These are phyloP conservation scores for Penicillium sp. DNA, from an alignment of 2,329 filamentous ascomycete genomes.

Conservation along the genomic window DNA sequence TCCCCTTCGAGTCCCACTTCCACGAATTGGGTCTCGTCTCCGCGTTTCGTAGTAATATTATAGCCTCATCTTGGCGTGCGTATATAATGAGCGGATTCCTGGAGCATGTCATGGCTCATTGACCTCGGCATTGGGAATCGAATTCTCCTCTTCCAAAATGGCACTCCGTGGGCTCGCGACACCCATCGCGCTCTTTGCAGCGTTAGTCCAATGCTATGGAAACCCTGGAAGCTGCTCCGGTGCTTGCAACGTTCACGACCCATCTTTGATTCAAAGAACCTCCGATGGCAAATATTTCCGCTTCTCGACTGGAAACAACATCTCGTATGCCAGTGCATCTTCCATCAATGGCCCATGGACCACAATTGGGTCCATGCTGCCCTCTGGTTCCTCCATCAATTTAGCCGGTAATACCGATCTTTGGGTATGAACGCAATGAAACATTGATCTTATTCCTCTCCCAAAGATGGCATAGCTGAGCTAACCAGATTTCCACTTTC, in stretches of 20 bases:
- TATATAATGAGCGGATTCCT: not conserved
- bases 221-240: conserved; percentile 35
- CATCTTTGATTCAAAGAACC: conserved; percentile 49
- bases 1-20: conserved; percentile 3
- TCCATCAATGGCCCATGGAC: conserved; percentile 55
- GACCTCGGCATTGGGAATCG: too few relatives aligned
- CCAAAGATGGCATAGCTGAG: too few relatives aligned
- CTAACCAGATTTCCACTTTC: not conserved
- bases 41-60: not conserved
- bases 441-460: not conserved
- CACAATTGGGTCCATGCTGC: conserved; percentile 49
- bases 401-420: conserved; percentile 51
- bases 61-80: not conserved
- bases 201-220: conserved; percentile 30
- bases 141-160: not conserved
- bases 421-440: conserved; percentile 42
- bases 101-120: not conserved
- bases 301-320: conserved; percentile 55
- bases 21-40: conserved; percentile 13
- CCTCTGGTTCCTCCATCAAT: conserved; percentile 49
- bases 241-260: conserved; percentile 48
- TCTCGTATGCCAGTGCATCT: conserved; percentile 52
- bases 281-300: conserved; percentile 55
- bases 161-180: not conserved
- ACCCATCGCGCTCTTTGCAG: conserved; percentile 11